Base-by-base conservation (phyloP, 73 alveolate species). In the Paramecium biaurelia region DNA sequence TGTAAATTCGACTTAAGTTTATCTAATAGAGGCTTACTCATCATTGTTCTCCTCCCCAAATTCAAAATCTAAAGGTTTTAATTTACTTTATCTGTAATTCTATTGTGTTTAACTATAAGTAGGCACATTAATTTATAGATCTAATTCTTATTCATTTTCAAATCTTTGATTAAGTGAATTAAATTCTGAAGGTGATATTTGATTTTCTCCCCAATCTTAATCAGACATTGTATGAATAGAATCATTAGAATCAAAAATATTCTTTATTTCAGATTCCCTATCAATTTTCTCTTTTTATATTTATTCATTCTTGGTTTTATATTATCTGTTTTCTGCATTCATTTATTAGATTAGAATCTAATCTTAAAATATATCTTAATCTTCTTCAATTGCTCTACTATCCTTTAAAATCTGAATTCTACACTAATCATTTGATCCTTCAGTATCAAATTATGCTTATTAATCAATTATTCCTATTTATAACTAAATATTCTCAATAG, bases 161-260 rank as follows among this genome's bases (percentile, higher is more conserved):
- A 30, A 43, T 20, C 76, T 47, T 18, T 43, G 1, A 47, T 79
- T 79, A 20, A 24, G 24, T 21, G 21, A 30, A 26, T 43, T 21
- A 7, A 30, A 79, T 79, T 79, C 70, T 38, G 90, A 79, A 18
- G 90, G 90, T 12, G 70, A 43, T 23, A 9, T 42, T 24, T 79
- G 47, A 79, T 79, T 5, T n/a, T 79, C 45, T 7, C 42, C 32
- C 90, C 90, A 79, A 26, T 79, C 90, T 43, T 79, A 43, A 41
- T 79, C 90, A n/a, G 76, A 18, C 49, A 43, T 24, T 12, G 90
- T 21, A 26, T 79, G 76, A 18, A 79, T 79, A 2, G 90, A 79
- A 24, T 79, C 90, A 24, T 45, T 47, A 0, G 47, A 79, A 79
- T 79, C 90, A 79, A 79, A 79, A 7, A 79, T 10, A 14, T 45